A percentile compares a stretch with the other conserved stretches of the same genome.
Conservation (phyloP, 108 stramenopile species). For the Nitzschia sp. region DNA sequence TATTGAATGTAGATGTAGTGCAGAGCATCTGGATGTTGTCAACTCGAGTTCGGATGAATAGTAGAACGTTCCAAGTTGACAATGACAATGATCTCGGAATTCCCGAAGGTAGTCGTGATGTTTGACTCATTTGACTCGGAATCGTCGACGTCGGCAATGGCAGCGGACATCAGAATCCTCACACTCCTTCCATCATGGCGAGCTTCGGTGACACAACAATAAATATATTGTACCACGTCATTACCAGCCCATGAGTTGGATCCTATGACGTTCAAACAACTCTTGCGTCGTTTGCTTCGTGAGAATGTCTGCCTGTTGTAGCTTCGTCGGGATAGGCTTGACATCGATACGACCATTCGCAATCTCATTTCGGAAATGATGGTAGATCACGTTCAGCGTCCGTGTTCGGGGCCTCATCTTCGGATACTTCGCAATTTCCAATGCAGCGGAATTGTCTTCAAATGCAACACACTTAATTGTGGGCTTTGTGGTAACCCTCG, state of each 20-base stretch:
- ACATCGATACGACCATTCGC: background rate
- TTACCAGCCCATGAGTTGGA: background rate
- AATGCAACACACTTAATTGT: constrained; percentile 2
- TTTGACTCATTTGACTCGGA: too few relatives aligned
- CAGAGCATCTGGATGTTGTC: too few relatives aligned
- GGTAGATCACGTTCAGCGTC: background rate
- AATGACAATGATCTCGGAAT: too few relatives aligned
- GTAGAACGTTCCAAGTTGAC: too few relatives aligned
- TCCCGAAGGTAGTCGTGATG: too few relatives aligned
- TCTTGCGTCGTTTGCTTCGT: background rate
- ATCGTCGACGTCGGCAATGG: too few relatives aligned
- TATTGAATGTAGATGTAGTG: too few relatives aligned
- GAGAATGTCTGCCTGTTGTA: background rate
- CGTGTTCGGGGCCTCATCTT: background rate
- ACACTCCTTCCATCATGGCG: too few relatives aligned
- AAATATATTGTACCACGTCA: background rate
- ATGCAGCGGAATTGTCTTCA: background rate
- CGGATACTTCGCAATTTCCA: background rate
- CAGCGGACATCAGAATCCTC: too few relatives aligned
- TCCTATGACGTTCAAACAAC: background rate
- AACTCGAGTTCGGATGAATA: too few relatives aligned
- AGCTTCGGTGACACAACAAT: too few relatives aligned
- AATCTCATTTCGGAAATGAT: background rate
- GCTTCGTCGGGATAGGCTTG: background rate
- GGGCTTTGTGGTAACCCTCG: background rate